phyloP scores from a whole-genome alignment of 352 stramenopile species.

The Paralagenidium karlingii region DNA sequence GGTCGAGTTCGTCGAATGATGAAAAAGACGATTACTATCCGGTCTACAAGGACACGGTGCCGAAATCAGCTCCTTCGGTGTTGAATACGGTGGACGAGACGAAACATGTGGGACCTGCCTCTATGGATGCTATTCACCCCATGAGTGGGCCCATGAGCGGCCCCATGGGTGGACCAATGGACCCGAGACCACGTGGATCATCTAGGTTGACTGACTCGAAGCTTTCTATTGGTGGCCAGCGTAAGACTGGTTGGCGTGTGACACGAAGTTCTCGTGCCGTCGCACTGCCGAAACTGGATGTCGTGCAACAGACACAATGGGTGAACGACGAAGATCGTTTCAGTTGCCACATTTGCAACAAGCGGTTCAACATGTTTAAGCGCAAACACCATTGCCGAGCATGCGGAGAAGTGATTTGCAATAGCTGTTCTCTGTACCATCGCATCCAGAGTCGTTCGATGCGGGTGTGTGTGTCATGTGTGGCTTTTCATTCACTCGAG shows the following conservation, averaged over 20 bases:
- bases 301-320: slow-evolving; percentile 74
- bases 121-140: too few relatives aligned
- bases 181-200: too few relatives aligned
- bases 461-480: slow-evolving; percentile 76
- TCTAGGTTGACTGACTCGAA: too few relatives aligned
- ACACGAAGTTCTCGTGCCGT: slow-evolving; percentile 64
- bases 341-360: slow-evolving; percentile 82
- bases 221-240: too few relatives aligned
- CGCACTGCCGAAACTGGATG: slow-evolving; percentile 50
- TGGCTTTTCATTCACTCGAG: slow-evolving; percentile 70
- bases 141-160: too few relatives aligned
- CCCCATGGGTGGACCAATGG: too few relatives aligned
- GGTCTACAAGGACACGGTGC: slow-evolving; percentile 28
- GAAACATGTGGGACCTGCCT: too few relatives aligned
- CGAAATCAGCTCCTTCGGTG: slow-evolving; percentile 46
- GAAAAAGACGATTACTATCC: slow-evolving; percentile 54
- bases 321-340: slow-evolving; percentile 78
- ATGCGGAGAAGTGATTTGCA: slow-evolving; percentile 81
- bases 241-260: slow-evolving; percentile 66
- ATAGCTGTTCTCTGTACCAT: slow-evolving; percentile 70
- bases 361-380: slow-evolving; percentile 82
- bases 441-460: slow-evolving; percentile 74
- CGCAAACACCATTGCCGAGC: slow-evolving; percentile 80
- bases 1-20: slow-evolving; percentile 39
- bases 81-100: slow-evolving; percentile 62